These are phyloP conservation scores for Salix udensis DNA, from an alignment of 345 rosid species.

Conservation along the genomic window DNA sequence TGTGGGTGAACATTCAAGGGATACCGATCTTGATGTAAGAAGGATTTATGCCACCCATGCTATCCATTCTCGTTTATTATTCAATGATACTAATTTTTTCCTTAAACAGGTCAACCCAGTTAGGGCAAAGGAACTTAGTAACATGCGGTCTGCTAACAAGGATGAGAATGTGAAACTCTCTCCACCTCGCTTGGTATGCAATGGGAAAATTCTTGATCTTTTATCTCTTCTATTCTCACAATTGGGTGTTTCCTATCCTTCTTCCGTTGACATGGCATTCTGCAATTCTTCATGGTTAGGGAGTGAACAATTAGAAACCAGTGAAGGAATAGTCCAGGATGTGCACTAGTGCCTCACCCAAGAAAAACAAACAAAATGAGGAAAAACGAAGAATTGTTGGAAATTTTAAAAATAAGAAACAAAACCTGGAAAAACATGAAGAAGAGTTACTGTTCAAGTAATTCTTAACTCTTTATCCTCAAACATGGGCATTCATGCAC, in stretches of 20 bases:
- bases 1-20: slow-evolving; percentile 95
- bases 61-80: neutral
- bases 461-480: neutral
- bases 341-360: neutral
- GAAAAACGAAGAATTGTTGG: neutral
- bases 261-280: too few relatives aligned
- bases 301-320: too few relatives aligned
- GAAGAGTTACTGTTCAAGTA: neutral
- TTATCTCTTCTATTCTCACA: neutral
- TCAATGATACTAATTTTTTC: slow-evolving; percentile 16
- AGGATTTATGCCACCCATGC: slow-evolving; percentile 3
- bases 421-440: too few relatives aligned
- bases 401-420: neutral
- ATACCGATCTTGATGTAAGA: slow-evolving; percentile 93
- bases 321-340: neutral
- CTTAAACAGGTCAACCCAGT: slow-evolving; percentile 77
- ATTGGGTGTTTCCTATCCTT: too few relatives aligned
- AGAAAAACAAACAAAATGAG: too few relatives aligned
- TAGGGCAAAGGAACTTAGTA: slow-evolving; percentile 73
- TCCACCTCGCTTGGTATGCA: slow-evolving; percentile 83
- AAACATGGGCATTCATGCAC: neutral
- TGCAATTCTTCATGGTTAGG: too few relatives aligned
- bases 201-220: neutral
- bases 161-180: slow-evolving; percentile 88
- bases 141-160: slow-evolving; percentile 75